Evolutionary conservation across 2,329 filamentous ascomycete genomes (phyloP), one percentile per base, ranked within the genome.

Genomic region (Botryotinia calthae): DNA sequence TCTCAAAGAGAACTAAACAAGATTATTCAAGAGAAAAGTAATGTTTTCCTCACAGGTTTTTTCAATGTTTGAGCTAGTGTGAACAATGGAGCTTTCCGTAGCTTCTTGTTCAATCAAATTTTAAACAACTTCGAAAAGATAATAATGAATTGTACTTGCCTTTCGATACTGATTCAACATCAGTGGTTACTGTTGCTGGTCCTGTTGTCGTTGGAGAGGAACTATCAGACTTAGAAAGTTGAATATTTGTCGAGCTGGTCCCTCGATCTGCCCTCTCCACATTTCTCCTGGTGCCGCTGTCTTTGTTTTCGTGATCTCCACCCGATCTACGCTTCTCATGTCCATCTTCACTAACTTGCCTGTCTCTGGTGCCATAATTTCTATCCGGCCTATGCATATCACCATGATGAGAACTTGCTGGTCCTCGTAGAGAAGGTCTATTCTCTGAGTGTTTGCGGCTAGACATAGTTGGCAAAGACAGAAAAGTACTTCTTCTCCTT

Each of bases 381-480:
- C n/a, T 28, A 63, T 28, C n/a, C 14, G 37, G 14, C 34, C n/a
- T 56, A 42, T 25, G 37, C 25, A 48, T 31, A 22, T 68, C 65
- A 56, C 22, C 34, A 31, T 18, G 65, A 20, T 42, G 20, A 8
- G 48, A 9, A 56, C 40, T n/a, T 16, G 5, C n/a, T 42, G 65
- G 25, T 56, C 65, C 65, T 56, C 48, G 65, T 68, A 51, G 37
- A 56, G 48, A 7, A 16, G 37, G 22, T 44, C 48, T 34, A 37
- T 56, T 37, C n/a, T 37, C 48, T 42, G 48, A 58, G n/a, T 68
- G 22, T 22, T 44, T 56, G 34, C 65, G 18, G 51, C 37, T 42
- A 42, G 65, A 68, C 65, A 68, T 68, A 25, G n/a, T 37, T 56
- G 51, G n/a, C 28, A n/a, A 56, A 56, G 34, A 31, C 34, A 20